Base-by-base conservation (phyloP, 2,329 filamentous ascomycete species). In the Pleurostoma richardsiae region DNA sequence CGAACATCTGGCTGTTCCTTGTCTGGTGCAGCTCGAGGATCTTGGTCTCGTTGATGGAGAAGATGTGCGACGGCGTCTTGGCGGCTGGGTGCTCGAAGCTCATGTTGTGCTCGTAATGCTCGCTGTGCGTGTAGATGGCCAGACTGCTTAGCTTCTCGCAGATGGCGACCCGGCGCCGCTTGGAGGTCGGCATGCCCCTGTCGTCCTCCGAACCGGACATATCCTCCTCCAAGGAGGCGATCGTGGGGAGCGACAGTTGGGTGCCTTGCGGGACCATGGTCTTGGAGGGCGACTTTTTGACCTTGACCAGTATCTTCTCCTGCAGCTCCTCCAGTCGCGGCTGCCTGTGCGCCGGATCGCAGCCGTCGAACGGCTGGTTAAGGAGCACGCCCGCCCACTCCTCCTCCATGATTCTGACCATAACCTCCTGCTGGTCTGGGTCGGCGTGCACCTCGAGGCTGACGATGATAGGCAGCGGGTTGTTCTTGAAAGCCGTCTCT, bases 351-450 rank as follows among this genome's bases (percentile, higher is more conserved):
- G 64, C 69, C 0, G 82, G 72, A 60, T 80, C 62, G 54, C 71
- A 70, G 56, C 72, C 67, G 5, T 77, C 72, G 26, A 68, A 75
- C 36, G 69, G 69, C 45, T 68, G 57, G 27, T 89, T 83, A 8
- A 96, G 73, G 5, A 97, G 73, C 57, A 86, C 69, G 0, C 80
- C 83, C 39, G 77, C 79, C 90, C 91, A 99, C 53, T 88, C 86
- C 55, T 96, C 83, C 54, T 83, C 83, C 86, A 99, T 96, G 52
- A 97, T 95, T 47, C 88, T 80, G 8, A 96, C 91, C 88, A 97
- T 96, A 43, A 87, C 78, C 53, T 90, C 83, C 65, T 99, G 94
- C 65, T 97, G 92, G 45, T 88, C 82, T 2, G 77, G 71, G 50
- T 85, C 81, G 10, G 90, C 86, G 64, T 97, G 92, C 0, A 97